These are phyloP conservation scores for Rasamsonia emersonii DNA, from an alignment of 2,329 filamentous ascomycete genomes.

Conservation along the genomic window DNA sequence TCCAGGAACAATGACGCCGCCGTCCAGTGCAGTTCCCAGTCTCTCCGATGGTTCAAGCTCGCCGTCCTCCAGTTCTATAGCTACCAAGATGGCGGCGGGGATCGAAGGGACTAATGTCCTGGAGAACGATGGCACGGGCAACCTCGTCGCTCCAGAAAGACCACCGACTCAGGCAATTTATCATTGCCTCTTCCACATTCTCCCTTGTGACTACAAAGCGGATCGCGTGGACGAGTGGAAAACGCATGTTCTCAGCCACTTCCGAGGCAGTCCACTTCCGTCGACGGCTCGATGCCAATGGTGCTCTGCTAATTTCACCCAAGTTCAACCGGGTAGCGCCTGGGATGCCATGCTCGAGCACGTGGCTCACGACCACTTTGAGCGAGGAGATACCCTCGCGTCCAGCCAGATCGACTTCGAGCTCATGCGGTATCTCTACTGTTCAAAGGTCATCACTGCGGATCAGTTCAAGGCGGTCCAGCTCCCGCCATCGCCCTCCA, in stretches of 20 bases:
- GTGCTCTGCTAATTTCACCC: constrained; percentile 21
- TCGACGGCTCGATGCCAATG: constrained; percentile 35
- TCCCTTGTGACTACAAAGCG: constrained; percentile 35
- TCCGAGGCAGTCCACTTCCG: constrained; percentile 32
- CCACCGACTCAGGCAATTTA: constrained; percentile 13
- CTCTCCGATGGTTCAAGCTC: constrained; percentile 24
- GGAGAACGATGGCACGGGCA: constrained; percentile 20
- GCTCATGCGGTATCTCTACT: constrained; percentile 38
- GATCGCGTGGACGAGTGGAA: constrained; percentile 32
- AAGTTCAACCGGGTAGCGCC: constrained; percentile 19
- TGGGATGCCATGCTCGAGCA: constrained; percentile 38
- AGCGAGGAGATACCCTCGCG: constrained; percentile 31
- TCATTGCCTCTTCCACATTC: constrained; percentile 37
- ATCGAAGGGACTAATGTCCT: constrained; percentile 17
- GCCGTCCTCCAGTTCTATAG: constrained; percentile 22
- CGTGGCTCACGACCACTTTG: constrained; percentile 32
- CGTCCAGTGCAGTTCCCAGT: constrained; percentile 20
- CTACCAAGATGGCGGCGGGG: constrained; percentile 18
- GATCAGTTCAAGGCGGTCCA: constrained; percentile 38
- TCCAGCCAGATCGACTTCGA: constrained; percentile 34
- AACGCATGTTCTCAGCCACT: constrained; percentile 38
- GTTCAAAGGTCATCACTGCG: constrained; percentile 32
- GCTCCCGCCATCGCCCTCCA: constrained; percentile 27
- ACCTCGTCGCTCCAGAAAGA: constrained; percentile 17
- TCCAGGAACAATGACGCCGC: constrained; percentile 11